Base-by-base conservation (phyloP, 73 alveolate genomes). In the Durusdinium trenchii region DNA sequence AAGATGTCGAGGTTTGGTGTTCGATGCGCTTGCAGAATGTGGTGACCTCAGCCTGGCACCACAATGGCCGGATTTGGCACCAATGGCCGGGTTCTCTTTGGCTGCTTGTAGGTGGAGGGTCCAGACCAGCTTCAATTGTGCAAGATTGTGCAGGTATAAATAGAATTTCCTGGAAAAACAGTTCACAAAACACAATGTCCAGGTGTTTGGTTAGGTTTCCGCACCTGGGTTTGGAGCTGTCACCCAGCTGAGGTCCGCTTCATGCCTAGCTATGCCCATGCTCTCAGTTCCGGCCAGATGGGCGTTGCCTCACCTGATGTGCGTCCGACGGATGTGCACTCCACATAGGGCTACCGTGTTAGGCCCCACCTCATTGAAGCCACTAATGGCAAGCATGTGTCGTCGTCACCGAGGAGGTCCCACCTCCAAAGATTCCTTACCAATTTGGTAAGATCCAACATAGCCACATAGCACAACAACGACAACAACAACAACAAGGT, bases 1-100 rank as follows among this genome's bases (percentile, higher is more conserved):
- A n/a, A n/a, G n/a, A n/a, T n/a, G n/a, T n/a, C n/a, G n/a, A 89
- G 96, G 96, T 89, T 61, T 89, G 96, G 96, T 89, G 96, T 89
- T 89, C 96, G 52, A 89, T 89, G 85, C 96, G 96, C 64, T 86
- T 89, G 67, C 69, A 64, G 42, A 89, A 69, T 46, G 96, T 48
- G 20, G 23, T 32, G 42, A 28, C 26, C 69, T 48, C 43, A 23
- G 30, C 18, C n/a, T 60, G 18, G 30, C 73, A 60, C 30, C n/a
- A 60, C 0, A 23, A 1, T 60, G 18, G 73, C 30, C 30, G 73
- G 3, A n/a, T n/a, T n/a, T n/a, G 23, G 23, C 23, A 12, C 30
- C 30, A 32, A 2, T 60, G 73, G 0, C n/a, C 32, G 71, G n/a
- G 51, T 48, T n/a, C 91, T 32, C 48, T 12, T 46, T n/a, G 4